Evolutionary conservation across 2,329 filamentous ascomycete species (phyloP).

Genomic region (Chrysoporthe puriensis): DNA sequence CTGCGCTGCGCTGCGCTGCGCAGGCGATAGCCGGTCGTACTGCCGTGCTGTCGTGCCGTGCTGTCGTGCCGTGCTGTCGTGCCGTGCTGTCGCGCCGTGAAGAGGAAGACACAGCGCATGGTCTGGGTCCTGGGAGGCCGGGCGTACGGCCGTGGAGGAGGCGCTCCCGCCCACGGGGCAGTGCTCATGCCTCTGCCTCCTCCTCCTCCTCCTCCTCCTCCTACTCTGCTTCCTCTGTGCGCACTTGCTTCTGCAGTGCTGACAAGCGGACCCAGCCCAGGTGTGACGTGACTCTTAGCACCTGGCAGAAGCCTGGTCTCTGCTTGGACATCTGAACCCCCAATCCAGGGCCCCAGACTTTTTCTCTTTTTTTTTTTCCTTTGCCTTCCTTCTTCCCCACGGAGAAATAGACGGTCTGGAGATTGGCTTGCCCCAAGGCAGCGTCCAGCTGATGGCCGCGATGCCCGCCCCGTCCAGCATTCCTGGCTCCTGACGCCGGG

Average conservation of each 20-base stretch:
- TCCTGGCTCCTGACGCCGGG: not conserved
- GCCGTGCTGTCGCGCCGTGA: not conserved
- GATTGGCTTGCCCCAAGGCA: not conserved
- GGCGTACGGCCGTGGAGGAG: not conserved
- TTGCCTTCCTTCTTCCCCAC: not conserved
- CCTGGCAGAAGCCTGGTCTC: not conserved
- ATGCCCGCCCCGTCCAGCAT: not conserved
- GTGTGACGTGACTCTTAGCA: constrained; percentile 12
- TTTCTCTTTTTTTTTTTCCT: not conserved
- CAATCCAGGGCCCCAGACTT: not conserved
- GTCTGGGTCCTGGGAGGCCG: not conserved
- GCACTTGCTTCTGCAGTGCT: not conserved
- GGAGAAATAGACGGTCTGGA: not conserved
- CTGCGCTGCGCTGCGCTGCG: no score
- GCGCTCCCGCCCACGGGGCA: not conserved
- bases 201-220: not conserved
- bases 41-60: no score
- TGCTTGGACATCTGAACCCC: not conserved
- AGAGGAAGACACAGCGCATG: not conserved
- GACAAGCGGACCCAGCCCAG: not conserved
- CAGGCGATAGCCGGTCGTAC: no score
- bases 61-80: no score
- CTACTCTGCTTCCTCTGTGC: not conserved
- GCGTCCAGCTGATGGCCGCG: not conserved
- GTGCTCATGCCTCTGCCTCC: not conserved